A percentile compares a stretch with the other conserved stretches of the same genome.
Conservation (phyloP, 2,329 filamentous ascomycete species). For the Aspergillus calidoustus region DNA sequence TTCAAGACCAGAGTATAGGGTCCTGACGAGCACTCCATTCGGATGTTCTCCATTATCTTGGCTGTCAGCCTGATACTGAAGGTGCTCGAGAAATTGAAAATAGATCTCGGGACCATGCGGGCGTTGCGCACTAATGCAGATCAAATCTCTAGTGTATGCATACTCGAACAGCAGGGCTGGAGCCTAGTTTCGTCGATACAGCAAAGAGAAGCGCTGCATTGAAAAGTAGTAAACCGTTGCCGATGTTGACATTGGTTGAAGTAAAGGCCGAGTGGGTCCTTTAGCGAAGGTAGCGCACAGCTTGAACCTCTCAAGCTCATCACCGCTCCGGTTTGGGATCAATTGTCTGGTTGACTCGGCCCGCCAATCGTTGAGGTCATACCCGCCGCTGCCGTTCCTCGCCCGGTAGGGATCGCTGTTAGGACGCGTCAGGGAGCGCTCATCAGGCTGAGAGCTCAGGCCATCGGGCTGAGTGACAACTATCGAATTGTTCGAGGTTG, state of each 20-base stretch:
- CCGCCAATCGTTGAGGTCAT: conserved; percentile 21
- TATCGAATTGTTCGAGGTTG: background rate
- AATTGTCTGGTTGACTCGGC: conserved; percentile 3
- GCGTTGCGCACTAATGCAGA: background rate
- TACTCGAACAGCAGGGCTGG: background rate
- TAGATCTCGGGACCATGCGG: background rate
- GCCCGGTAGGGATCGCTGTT: conserved; percentile 24
- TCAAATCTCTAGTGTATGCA: background rate
- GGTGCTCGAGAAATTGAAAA: background rate
- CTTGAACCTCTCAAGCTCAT: conserved; percentile 6
- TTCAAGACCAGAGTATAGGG: background rate
- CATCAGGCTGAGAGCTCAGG: background rate
- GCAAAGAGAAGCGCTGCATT: background rate
- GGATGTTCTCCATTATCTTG: background rate
- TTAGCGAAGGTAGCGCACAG: conserved; percentile 3
- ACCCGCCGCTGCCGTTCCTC: conserved; percentile 7
- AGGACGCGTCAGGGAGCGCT: conserved; percentile 20
- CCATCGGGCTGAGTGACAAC: background rate
- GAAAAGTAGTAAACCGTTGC: background rate
- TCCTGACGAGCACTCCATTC: background rate
- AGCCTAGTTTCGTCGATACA: background rate
- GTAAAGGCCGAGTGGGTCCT: background rate
- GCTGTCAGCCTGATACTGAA: background rate
- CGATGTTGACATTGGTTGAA: background rate
- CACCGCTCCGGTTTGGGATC: background rate